phyloP scores from a whole-genome alignment of 495 filamentous ascomycete genomes.

The Penicillium taxi region DNA sequence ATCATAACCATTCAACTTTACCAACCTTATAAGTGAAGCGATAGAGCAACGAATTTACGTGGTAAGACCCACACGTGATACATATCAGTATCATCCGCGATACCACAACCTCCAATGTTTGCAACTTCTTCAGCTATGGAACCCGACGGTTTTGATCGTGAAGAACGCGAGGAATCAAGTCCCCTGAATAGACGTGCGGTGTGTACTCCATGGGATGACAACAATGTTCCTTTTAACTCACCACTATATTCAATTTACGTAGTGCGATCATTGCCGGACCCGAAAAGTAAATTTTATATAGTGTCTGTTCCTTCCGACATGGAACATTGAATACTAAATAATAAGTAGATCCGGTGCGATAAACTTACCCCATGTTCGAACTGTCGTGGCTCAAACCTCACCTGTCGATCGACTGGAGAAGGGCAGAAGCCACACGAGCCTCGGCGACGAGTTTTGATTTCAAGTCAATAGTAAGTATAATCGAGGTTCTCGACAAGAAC shows the following conservation, averaged over 20 bases:
- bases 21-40: neutral
- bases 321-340: neutral
- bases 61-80: too few relatives aligned
- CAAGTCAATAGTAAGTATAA: slow-evolving; percentile 54
- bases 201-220: slow-evolving; percentile 15
- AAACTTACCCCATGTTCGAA: slow-evolving; percentile 41
- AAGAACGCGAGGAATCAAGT: slow-evolving; percentile 14
- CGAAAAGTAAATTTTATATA: slow-evolving; percentile 35
- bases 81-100: too few relatives aligned
- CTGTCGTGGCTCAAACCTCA: slow-evolving; percentile 35
- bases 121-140: slow-evolving; percentile 20
- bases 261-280: slow-evolving; percentile 45
- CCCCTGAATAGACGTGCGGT: slow-evolving; percentile 24
- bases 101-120: neutral
- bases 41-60: slow-evolving; percentile 1
- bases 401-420: slow-evolving; percentile 51
- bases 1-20: neutral
- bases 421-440: slow-evolving; percentile 52
- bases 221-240: neutral
- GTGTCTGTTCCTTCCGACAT: neutral
- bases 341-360: slow-evolving; percentile 38
- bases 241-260: neutral
- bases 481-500: too few relatives aligned
- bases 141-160: slow-evolving; percentile 29
- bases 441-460: slow-evolving; percentile 57